Evolutionary conservation across 148 eudicot genomes (phyloP), one percentile per base, ranked within the genome.

Genomic region (Bassia scoparia): DNA sequence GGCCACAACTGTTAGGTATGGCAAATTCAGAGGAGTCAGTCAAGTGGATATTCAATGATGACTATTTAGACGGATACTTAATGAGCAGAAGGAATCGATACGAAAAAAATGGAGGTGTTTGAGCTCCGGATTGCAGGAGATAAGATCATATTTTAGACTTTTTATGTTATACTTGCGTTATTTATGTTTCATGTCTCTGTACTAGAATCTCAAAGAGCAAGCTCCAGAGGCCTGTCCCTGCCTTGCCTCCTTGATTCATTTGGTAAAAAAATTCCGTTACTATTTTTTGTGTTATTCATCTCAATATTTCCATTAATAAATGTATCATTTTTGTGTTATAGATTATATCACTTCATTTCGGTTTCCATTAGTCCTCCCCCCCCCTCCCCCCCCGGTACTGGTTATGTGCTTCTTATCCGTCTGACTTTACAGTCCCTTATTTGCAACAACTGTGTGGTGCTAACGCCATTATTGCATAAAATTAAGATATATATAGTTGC

Each of bases 161-260:
- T 94, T 94, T 82, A 81, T 94, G 81, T 74, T 94, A 56, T 94
- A n/a, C 98, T 23, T 89, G 89, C n/a, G 93, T 91, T 52, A 74
- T 94, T 74, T 85, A 76, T 94, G 89, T 94, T 94, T n/a, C 74
- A 94, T 94, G 98, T 94, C n/a, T 94, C 69, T 94, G 97, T 83
- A 82, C 93, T 27, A 87, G 97, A 87, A 94, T 94, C 61, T 84
- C 96, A 69, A 91, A 91, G 90, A 88, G 87, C 85, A 91, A 84
- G 78, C 78, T 81, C 41, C 84, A 79, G 65, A 84, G 97, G 81
- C 87, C 91, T 77, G 86, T 85, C 61, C 73, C 90, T 63, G 64
- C 83, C 44, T 74, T 85, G 65, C 74, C 92, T 48, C 72, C 86
- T 56, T 86, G 70, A 88, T 77, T 16, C 67, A 49, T n/a, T 43